Evolutionary conservation across 164 flowering plant genomes (phyloP).

Genomic region (Vitis labrusca): DNA sequence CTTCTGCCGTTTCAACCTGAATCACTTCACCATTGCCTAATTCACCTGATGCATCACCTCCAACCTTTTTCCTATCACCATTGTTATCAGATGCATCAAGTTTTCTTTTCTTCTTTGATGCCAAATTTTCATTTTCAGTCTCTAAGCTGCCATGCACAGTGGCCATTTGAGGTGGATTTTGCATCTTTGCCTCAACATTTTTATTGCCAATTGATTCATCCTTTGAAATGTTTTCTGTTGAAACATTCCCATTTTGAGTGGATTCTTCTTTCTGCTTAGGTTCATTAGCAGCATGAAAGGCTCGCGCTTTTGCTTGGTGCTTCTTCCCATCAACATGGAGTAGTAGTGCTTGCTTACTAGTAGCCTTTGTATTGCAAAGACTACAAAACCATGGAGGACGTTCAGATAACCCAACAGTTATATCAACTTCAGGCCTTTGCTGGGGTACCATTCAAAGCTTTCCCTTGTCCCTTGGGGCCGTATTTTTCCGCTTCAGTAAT

Average conservation of each 20-base stretch:
- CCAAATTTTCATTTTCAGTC: conserved; percentile 32
- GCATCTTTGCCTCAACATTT: conserved; percentile 21
- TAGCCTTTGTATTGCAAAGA: conserved; percentile 83
- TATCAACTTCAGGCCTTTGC: conserved; percentile 72
- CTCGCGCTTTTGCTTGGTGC: conserved; percentile 87
- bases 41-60: conserved; percentile 21
- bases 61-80: conserved; percentile 20
- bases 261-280: conserved; percentile 44
- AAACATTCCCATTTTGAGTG: conserved; percentile 23
- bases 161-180: conserved; percentile 25
- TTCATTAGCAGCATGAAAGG: conserved; percentile 65
- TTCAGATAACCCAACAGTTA: conserved; percentile 83
- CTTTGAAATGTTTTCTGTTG: conserved; percentile 20
- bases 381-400: conserved; percentile 95
- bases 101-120: conserved; percentile 61
- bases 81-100: conserved; percentile 31
- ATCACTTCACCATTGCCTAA: conserved; percentile 49
- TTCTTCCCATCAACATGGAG: conserved; percentile 95
- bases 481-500: conserved; percentile 92
- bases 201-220: conserved; percentile 13
- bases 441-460: conserved; percentile 42
- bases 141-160: conserved; percentile 11
- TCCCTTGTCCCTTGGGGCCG: conserved; percentile 87
- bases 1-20: conserved; percentile 34
- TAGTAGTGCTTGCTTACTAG: conserved; percentile 80